These are phyloP conservation scores for Hapsidospora chrysogenum DNA, from an alignment of 495 filamentous ascomycete genomes.

Conservation along the genomic window DNA sequence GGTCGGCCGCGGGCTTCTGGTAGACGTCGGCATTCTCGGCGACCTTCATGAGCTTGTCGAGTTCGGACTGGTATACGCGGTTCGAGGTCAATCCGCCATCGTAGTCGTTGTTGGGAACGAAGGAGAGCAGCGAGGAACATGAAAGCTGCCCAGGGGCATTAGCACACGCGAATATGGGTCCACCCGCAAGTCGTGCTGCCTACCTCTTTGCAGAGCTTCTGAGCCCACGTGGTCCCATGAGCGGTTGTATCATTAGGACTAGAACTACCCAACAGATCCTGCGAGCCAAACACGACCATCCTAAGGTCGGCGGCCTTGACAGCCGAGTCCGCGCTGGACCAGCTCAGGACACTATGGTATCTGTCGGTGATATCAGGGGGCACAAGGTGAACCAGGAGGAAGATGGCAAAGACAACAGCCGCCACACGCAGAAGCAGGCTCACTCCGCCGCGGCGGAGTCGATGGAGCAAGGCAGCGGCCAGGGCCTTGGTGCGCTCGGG, in stretches of 20 bases:
- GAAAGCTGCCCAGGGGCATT: constrained; percentile 12
- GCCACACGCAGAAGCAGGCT: not conserved
- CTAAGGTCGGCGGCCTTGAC: constrained; percentile 2
- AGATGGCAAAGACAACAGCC: not conserved
- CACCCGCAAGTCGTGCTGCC: constrained; percentile 2
- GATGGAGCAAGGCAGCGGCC: not conserved
- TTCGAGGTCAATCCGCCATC: constrained; percentile 12
- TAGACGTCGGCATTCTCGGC: constrained; percentile 2
- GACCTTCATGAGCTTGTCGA: constrained; percentile 6
- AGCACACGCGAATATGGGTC: constrained; percentile 5
- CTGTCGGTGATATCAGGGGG: not conserved
- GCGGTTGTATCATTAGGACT: not conserved
- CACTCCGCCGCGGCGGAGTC: constrained; percentile 1
- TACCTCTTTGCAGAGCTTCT: constrained; percentile 11
- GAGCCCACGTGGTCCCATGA: constrained; percentile 7
- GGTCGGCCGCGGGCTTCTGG: constrained; percentile 13
- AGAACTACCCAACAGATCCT: constrained; percentile 8
- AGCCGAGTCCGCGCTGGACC: constrained; percentile 8
- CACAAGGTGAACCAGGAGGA: constrained; percentile 1
- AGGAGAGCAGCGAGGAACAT: constrained; percentile 15
- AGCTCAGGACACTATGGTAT: not conserved
- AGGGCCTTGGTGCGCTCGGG: no score
- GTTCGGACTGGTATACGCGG: constrained; percentile 10
- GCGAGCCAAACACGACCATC: constrained; percentile 12
- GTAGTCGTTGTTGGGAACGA: constrained; percentile 10